A percentile compares a stretch with the other conserved stretches of the same genome.
phyloP scores from a whole-genome alignment of 345 rosid species.

The Eucalyptus regnans region DNA sequence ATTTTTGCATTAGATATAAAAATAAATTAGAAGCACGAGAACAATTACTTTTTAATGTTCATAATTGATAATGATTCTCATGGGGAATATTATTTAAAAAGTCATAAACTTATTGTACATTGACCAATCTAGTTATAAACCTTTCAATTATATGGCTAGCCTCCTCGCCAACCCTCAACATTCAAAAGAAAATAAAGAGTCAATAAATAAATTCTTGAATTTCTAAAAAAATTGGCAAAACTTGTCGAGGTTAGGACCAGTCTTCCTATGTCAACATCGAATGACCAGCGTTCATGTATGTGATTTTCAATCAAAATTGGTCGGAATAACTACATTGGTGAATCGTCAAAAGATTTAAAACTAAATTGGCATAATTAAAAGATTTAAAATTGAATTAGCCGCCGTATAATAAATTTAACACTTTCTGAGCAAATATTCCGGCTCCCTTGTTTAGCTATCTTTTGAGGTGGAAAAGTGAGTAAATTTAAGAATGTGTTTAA shows the following conservation, averaged over 20 bases:
- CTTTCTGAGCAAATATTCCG: rapidly evolving
- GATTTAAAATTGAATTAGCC: too few relatives aligned
- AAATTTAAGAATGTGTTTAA: background rate
- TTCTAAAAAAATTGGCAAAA: too few relatives aligned
- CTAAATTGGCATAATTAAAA: too few relatives aligned
- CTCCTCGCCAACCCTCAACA: background rate
- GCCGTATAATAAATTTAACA: rapidly evolving
- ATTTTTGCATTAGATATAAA: background rate
- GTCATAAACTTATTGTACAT: background rate
- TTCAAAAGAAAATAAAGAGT: too few relatives aligned
- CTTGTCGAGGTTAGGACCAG: background rate
- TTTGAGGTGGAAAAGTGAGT: background rate
- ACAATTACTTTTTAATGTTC: background rate
- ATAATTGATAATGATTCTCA: background rate
- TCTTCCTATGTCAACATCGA: background rate
- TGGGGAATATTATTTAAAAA: too few relatives aligned
- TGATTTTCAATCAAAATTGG: background rate
- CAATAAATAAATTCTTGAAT: too few relatives aligned
- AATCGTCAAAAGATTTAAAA: too few relatives aligned
- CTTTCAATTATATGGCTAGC: background rate
- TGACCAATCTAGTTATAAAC: too few relatives aligned
- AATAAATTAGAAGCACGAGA: background rate
- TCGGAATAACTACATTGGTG: too few relatives aligned
- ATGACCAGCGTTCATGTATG: too few relatives aligned
- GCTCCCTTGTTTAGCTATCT: background rate